Evolutionary conservation across 1,139 yeast species (phyloP).

Genomic region (Candida sanyaensis): DNA sequence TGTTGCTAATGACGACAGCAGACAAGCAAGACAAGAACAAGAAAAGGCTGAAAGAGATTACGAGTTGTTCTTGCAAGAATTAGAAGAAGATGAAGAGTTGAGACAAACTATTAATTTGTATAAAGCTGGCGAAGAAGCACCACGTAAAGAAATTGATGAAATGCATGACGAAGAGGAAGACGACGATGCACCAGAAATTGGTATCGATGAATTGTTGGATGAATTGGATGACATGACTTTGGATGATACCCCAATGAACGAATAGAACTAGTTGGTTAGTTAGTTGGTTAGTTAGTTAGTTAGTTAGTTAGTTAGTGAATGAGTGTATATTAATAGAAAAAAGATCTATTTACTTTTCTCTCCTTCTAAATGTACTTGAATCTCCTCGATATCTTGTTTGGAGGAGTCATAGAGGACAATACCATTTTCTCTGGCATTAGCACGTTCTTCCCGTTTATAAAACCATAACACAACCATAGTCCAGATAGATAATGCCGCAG

Average conservation of each 20-base stretch:
- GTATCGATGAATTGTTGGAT: conserved; percentile 81
- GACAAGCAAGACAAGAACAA: conserved; percentile 83
- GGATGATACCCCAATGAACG: conserved; percentile 46
- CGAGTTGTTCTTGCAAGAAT: conserved; percentile 92
- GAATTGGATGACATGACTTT: conserved; percentile 92
- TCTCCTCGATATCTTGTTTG: conserved; percentile 7
- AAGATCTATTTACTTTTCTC: not conserved
- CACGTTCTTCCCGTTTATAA: conserved; percentile 59
- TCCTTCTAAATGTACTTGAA: not conserved
- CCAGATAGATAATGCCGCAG: conserved; percentile 53
- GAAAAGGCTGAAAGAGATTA: conserved; percentile 95
- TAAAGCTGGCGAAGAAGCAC: conserved; percentile 52
- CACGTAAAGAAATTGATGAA: conserved; percentile 32
- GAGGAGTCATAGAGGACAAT: conserved; percentile 48
- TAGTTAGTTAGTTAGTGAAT: too few species aligned
- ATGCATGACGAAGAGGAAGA: conserved; percentile 55
- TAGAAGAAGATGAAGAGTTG: conserved; percentile 95
- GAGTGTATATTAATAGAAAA: too few species aligned
- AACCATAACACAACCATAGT: conserved; percentile 55
- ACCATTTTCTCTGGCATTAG: conserved; percentile 53
- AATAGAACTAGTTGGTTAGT: not conserved
- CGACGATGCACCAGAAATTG: conserved; percentile 75
- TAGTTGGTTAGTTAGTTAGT: too few species aligned
- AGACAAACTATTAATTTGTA: conserved; percentile 89
- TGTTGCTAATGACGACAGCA: conserved; percentile 74